A percentile compares a stretch with the other conserved stretches of the same genome.
phyloP scores from a whole-genome alignment of 2,329 filamentous ascomycete species.

The Aspergillus ochraceus region DNA sequence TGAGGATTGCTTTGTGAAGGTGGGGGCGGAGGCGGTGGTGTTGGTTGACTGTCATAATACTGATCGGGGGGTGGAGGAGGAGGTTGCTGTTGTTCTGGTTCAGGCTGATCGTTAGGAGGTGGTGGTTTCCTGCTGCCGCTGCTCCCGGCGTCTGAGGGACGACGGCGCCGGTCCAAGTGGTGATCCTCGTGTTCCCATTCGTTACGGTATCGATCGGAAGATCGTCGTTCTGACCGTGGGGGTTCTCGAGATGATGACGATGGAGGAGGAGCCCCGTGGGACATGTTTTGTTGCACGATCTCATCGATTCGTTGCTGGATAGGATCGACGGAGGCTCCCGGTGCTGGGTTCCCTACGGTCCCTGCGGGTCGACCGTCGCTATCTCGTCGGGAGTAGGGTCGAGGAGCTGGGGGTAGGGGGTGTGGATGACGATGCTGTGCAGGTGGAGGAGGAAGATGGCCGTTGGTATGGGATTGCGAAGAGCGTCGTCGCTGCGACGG shows the following conservation, averaged over 20 bases:
- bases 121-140: conserved; percentile 1
- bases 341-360: conserved; percentile 3
- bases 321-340: conserved; percentile 22
- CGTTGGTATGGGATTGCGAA: conserved; percentile 18
- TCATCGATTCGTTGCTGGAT: conserved; percentile 40
- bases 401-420: conserved; percentile 18
- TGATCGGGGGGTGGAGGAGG: conserved; percentile 18
- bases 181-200: conserved; percentile 21
- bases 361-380: conserved; percentile 13
- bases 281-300: conserved; percentile 32
- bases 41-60: conserved; percentile 1
- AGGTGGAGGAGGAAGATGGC: conserved; percentile 14
- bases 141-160: conserved; percentile 7
- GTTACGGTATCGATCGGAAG: conserved; percentile 17
- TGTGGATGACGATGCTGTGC: conserved; percentile 21
- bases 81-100: conserved; percentile 5
- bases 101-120: conserved; percentile 3
- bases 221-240: conserved; percentile 13
- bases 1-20: conserved; percentile 13
- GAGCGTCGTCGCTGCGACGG: conserved; percentile 1
- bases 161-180: conserved; percentile 11
- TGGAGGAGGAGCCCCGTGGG: not conserved
- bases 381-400: conserved; percentile 17
- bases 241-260: conserved; percentile 1
- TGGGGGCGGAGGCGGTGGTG: conserved; percentile 8